Base-by-base conservation (phyloP, 768 basidiomycete genomes). In the Boletales sp. region DNA sequence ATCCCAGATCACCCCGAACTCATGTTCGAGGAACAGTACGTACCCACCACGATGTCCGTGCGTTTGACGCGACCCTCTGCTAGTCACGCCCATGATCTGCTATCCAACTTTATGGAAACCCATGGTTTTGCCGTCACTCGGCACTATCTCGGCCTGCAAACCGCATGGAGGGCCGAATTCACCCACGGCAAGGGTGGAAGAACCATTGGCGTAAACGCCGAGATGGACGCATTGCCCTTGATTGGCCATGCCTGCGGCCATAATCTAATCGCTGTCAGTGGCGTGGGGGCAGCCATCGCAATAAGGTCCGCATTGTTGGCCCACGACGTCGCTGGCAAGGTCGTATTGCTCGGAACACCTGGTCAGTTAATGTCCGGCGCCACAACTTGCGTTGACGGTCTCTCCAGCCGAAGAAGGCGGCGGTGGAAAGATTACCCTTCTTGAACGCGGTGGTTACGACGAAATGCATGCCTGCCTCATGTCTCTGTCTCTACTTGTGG, bases 381-480 rank as follows among this genome's bases (percentile, higher is more conserved):
- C 27, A 27, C 14, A 31, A 40, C 31, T 43, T 46, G 38, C 36
- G 41, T 46, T 21, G 30, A 45, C 42, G 40, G 46, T 48, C 45
- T 54, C 27, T 54, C 41, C 51, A 87, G 90, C 84, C 27, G 90
- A 93, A 68, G 90, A 93, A 70, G 69, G 71, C 11, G 86, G 86
- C 10, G 86, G 82, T 11, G 91, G 91, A 13, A 94, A 94, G 69
- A 74, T 84, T 41, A 76, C 80, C 30, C 71, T 94, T 18, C 72
- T 92, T 11, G 79, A 91, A 52, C 75, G 77, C 14, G 90, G 90
- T 35, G 91, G 77, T 13, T 94, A 94, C 68, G 66, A 79, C 15
- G 86, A 79, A 17, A 91, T 94, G 87, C 83, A 92, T 61, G 78
- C 77, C 15, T 90, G 90, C 61, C 62, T 92, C 56, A 90, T 90